These are phyloP conservation scores for Claviceps monticola DNA, from an alignment of 2,329 filamentous ascomycete genomes.

Conservation along the genomic window DNA sequence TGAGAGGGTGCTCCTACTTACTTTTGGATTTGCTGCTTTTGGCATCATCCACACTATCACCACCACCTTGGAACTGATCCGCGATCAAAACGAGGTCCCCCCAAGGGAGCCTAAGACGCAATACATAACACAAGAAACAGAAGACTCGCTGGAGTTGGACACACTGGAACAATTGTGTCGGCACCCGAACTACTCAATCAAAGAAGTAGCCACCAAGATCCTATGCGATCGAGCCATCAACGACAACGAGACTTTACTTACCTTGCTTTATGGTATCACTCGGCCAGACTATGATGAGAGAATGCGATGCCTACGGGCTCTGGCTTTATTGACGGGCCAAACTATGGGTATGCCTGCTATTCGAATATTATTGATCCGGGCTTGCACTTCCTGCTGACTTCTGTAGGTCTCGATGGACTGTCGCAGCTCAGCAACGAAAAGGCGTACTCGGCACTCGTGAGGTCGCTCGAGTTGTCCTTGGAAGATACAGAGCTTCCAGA, in stretches of 20 bases:
- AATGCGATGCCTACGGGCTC: slow-evolving; percentile 40
- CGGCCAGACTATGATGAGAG: slow-evolving; percentile 44
- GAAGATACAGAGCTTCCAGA: slow-evolving; percentile 34
- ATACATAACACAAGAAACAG: slow-evolving; percentile 62
- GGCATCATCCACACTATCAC: slow-evolving; percentile 43
- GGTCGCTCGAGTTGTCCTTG: slow-evolving; percentile 43
- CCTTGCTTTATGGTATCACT: slow-evolving; percentile 44
- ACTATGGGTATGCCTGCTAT: slow-evolving; percentile 15
- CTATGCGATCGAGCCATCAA: slow-evolving; percentile 45
- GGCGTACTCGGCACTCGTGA: slow-evolving; percentile 43
- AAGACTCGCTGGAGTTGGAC: slow-evolving; percentile 52
- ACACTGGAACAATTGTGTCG: slow-evolving; percentile 55
- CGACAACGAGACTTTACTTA: slow-evolving; percentile 35
- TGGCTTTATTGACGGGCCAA: slow-evolving; percentile 38
- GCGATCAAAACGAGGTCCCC: slow-evolving; percentile 52
- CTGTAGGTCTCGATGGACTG: slow-evolving; percentile 23
- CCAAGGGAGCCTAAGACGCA: slow-evolving; percentile 50
- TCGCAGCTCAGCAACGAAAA: slow-evolving; percentile 34
- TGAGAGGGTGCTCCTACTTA: slow-evolving; percentile 39
- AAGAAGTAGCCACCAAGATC: slow-evolving; percentile 51
- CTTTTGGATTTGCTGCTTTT: slow-evolving; percentile 44
- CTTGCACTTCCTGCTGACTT: slow-evolving; percentile 6
- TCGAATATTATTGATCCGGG: neutral
- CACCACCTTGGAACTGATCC: slow-evolving; percentile 43
- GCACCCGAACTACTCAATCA: slow-evolving; percentile 60